A percentile compares a stretch with the other conserved stretches of the same genome.
Conservation (phyloP, 2,329 filamentous ascomycete genomes). For the Diplodia seriata region DNA sequence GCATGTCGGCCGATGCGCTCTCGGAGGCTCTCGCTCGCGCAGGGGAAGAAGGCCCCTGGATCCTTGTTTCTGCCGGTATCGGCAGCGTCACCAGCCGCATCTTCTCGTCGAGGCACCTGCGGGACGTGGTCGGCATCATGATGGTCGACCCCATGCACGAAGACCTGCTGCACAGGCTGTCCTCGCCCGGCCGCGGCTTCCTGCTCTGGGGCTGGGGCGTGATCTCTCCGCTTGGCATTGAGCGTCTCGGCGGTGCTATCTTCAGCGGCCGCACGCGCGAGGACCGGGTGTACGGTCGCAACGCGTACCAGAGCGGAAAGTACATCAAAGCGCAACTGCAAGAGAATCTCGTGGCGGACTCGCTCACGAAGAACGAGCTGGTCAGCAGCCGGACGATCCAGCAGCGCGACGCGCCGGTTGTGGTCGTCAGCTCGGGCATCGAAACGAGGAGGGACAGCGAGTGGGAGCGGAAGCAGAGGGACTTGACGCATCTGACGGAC, state of each 20-base stretch:
- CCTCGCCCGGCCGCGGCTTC: slow-evolving; percentile 75
- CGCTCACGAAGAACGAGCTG: slow-evolving; percentile 84
- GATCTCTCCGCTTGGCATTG: slow-evolving; percentile 84
- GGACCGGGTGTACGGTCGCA: slow-evolving; percentile 84
- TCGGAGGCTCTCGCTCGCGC: slow-evolving; percentile 83
- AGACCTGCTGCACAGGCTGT: slow-evolving; percentile 75
- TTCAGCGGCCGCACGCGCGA: slow-evolving; percentile 80
- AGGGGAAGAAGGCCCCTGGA: slow-evolving; percentile 86
- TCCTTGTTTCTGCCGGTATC: slow-evolving; percentile 84
- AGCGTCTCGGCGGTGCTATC: slow-evolving; percentile 79
- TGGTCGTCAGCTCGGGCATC: slow-evolving; percentile 81
- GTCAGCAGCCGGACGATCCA: slow-evolving; percentile 80
- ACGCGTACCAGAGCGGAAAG: slow-evolving; percentile 80
- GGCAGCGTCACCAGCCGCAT: slow-evolving; percentile 90
- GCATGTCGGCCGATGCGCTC: slow-evolving; percentile 88
- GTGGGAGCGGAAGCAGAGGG: slow-evolving; percentile 87
- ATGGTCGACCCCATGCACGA: slow-evolving; percentile 91
- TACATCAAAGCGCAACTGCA: slow-evolving; percentile 90
- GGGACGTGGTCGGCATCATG: slow-evolving; percentile 77
- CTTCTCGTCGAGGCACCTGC: slow-evolving; percentile 82
- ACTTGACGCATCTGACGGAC: slow-evolving; percentile 79
- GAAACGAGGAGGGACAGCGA: slow-evolving; percentile 68
- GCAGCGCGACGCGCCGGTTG: slow-evolving; percentile 74
- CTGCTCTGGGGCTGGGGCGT: slow-evolving; percentile 84
- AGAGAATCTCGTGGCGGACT: slow-evolving; percentile 86